Conservation (phyloP, 139 green algal genomes). For the Trebouxia sp. region DNA sequence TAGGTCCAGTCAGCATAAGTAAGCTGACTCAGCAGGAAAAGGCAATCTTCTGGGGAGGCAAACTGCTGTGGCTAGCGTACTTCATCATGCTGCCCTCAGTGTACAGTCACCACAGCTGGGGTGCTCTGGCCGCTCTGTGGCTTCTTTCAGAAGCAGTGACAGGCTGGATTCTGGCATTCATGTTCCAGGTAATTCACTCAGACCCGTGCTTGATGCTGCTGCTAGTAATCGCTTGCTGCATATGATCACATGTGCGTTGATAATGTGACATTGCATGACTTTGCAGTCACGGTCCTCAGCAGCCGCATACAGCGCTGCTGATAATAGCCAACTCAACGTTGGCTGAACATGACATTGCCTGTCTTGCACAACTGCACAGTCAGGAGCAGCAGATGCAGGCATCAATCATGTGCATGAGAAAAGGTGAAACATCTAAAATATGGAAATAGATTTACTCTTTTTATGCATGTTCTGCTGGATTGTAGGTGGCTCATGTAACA, state of each 20-base stretch:
- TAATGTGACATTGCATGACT: no score
- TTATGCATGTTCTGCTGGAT: no score
- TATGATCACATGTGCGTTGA: background rate
- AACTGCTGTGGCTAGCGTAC: constrained; percentile 39
- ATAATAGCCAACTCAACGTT: no score
- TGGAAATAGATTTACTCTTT: background rate
- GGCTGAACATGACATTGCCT: no score
- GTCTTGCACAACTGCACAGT: no score
- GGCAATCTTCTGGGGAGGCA: constrained; percentile 50
- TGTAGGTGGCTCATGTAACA: constrained; percentile 65
- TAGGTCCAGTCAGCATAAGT: constrained; percentile 52
- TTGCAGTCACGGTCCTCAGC: no score
- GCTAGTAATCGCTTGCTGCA: no score
- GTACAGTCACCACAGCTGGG: constrained; percentile 29
- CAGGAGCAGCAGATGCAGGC: no score
- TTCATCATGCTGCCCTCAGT: constrained; percentile 40
- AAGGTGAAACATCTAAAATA: background rate
- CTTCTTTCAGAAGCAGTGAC: constrained; percentile 44
- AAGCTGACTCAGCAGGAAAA: constrained; percentile 40
- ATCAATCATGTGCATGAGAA: no score
- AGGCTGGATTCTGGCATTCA: constrained; percentile 71
- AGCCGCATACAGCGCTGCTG: no score
- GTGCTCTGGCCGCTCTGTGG: constrained; percentile 41
- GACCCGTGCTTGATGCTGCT: no score
- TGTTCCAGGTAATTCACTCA: constrained; percentile 87